Base-by-base conservation (phyloP, 164 flowering plant genomes). In the Umbilicus rupestris region DNA sequence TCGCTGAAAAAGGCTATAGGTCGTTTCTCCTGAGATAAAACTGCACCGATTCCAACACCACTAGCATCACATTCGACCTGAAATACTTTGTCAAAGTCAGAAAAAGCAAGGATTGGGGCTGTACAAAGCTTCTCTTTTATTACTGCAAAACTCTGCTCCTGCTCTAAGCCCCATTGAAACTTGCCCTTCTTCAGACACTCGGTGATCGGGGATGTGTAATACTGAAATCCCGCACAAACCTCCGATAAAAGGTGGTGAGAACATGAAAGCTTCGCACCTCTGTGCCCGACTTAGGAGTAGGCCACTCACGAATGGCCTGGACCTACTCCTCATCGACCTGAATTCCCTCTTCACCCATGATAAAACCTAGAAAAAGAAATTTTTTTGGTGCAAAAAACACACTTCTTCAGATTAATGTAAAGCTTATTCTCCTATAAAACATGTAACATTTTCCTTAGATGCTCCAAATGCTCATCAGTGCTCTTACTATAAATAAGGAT, bases 101-200 rank as follows among this genome's bases (percentile, higher is more conserved):
- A 7, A 5, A 35, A 26, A 3, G 63, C 63, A 4, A 3, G 29
- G 11, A 58, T 28, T 17, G 63, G 5, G 22, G 63, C 28, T 0
- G 0, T 3, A 19, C 28, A 58, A 5, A 58, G 26, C 30, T 58
- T 58, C 63, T 58, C 26, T 20, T 58, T 58, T 7, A 58, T 58
- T 5, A 20, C 24, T 3, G 62, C 62, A 57, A 57, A 57, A 20
- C 62, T 19, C 10, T 57, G 15, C 5, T 57, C 62, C 29, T 57
- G 28, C 5, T 57, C 62, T 57, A 3, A 5, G 9, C 62, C 62
- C 31, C 16, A n/a, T 6, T 12, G 62, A 12, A 57, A 14, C 62
- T 57, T 14, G 30, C 62, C 62, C 29, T 57, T 35, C 63, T 58
- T 58, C 8, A 58, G 11, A 58, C 63, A 58, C 29, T 58, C 63